Evolutionary conservation across 768 basidiomycete genomes (phyloP).

Genomic region (Leccinum boreale): DNA sequence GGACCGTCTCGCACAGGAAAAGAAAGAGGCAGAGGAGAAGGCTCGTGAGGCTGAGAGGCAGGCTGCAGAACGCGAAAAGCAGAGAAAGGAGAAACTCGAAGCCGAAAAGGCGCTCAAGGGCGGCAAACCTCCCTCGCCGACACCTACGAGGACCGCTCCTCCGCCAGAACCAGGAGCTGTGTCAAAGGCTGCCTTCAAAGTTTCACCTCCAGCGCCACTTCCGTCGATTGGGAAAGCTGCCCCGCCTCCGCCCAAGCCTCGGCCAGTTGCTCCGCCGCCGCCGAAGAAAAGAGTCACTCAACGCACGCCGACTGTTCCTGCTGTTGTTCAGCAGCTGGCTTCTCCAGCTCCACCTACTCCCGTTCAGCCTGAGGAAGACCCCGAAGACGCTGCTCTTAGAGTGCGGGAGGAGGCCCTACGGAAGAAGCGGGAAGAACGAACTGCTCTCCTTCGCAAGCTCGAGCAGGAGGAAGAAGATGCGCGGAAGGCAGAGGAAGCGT

Average conservation of each 20-base stretch:
- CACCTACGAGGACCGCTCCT: conserved; percentile 44
- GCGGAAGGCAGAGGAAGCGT: conserved; percentile 43
- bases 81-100: conserved; percentile 70
- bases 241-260: conserved; percentile 33
- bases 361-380: conserved; percentile 54
- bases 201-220: background rate
- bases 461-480: conserved; percentile 66
- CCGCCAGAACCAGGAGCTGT: conserved; percentile 35
- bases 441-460: conserved; percentile 63
- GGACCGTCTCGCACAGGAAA: conserved; percentile 80
- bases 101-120: conserved; percentile 66
- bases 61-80: conserved; percentile 73
- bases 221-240: conserved; percentile 35
- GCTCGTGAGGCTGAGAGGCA: conserved; percentile 72
- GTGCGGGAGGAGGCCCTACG: conserved; percentile 68
- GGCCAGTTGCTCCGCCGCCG: conserved; percentile 36
- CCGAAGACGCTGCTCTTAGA: conserved; percentile 70
- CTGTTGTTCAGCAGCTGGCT: conserved; percentile 22
- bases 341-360: conserved; percentile 29
- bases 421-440: conserved; percentile 71
- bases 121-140: conserved; percentile 37
- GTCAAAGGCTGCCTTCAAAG: conserved; percentile 15
- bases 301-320: conserved; percentile 19
- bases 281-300: conserved; percentile 14
- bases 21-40: conserved; percentile 89